Evolutionary conservation across 495 filamentous ascomycete species (phyloP).

Genomic region (Neurospora intermedia): DNA sequence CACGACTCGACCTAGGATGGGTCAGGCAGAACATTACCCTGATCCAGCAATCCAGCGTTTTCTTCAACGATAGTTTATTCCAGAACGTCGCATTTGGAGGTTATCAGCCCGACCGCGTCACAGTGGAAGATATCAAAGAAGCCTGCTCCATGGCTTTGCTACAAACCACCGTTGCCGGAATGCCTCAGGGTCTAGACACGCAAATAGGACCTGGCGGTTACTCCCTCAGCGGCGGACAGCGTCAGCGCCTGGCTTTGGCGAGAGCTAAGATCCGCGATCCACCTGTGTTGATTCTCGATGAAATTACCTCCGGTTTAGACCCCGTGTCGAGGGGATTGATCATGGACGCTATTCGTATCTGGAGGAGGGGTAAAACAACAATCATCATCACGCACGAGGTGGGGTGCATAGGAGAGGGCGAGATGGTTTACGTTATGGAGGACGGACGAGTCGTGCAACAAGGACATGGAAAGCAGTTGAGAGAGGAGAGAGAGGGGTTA

Average conservation of each 20-base stretch:
- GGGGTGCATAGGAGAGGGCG: slow-evolving; percentile 59
- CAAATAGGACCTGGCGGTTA: slow-evolving; percentile 58
- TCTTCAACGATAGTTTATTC: slow-evolving; percentile 77
- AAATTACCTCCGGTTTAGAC: slow-evolving; percentile 78
- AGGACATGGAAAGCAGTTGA: slow-evolving; percentile 40
- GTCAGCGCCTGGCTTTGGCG: slow-evolving; percentile 64
- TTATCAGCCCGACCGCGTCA: slow-evolving; percentile 35
- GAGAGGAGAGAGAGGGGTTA: slow-evolving; percentile 16
- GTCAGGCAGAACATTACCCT: slow-evolving; percentile 69
- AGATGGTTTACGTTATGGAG: slow-evolving; percentile 77
- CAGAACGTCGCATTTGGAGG: slow-evolving; percentile 74
- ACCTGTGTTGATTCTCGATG: slow-evolving; percentile 78
- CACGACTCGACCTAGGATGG: slow-evolving; percentile 57
- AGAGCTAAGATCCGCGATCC: slow-evolving; percentile 67
- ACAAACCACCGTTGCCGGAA: slow-evolving; percentile 52
- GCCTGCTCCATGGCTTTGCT: slow-evolving; percentile 60
- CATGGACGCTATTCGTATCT: slow-evolving; percentile 61
- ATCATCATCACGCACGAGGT: slow-evolving; percentile 91
- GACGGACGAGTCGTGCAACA: slow-evolving; percentile 57
- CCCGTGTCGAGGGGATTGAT: slow-evolving; percentile 52
- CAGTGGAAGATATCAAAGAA: slow-evolving; percentile 42
- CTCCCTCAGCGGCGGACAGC: slow-evolving; percentile 76
- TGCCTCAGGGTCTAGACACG: slow-evolving; percentile 70
- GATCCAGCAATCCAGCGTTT: slow-evolving; percentile 68
- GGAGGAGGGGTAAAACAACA: slow-evolving; percentile 72